Evolutionary conservation across 1,284 basidiomycete genomes (phyloP).

Genomic region (Rhizoctonia solani): DNA sequence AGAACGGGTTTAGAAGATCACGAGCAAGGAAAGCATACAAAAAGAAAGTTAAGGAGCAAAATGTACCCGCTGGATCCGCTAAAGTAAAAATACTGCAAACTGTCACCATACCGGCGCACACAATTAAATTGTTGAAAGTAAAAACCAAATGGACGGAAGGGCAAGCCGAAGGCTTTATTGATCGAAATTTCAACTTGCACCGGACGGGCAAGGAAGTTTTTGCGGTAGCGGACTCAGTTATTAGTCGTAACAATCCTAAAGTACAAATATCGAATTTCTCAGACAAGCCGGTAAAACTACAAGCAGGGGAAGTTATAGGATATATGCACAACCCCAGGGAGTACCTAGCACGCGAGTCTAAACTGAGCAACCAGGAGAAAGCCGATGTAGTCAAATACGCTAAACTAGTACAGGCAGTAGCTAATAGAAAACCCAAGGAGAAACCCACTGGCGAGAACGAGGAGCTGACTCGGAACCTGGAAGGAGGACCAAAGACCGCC

Average conservation of each 20-base stretch:
- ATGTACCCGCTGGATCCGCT: no score
- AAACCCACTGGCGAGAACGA: not conserved
- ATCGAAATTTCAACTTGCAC: no score
- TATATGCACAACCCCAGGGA: slow-evolving; percentile 30
- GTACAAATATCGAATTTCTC: no score
- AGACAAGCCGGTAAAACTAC: no score
- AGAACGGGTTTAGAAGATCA: not conserved
- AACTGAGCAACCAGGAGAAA: not conserved
- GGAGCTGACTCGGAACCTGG: slow-evolving; percentile 10
- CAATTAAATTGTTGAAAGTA: no score
- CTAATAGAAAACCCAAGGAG: not conserved
- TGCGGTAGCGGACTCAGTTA: no score
- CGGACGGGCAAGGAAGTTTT: no score
- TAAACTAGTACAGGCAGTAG: not conserved
- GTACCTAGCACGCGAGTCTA: slow-evolving; percentile 38
- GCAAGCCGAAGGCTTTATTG: no score
- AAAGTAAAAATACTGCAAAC: no score
- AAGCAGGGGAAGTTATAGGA: slow-evolving; percentile 33
- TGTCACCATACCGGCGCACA: no score
- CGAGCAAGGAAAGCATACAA: not conserved
- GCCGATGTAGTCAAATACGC: not conserved
- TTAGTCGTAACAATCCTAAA: no score
- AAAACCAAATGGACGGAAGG: no score
- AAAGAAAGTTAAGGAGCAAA: not conserved
- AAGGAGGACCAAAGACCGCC: slow-evolving; percentile 42